These are phyloP conservation scores for Penicilliopsis zonata DNA, from an alignment of 495 filamentous ascomycete species.

Conservation along the genomic window DNA sequence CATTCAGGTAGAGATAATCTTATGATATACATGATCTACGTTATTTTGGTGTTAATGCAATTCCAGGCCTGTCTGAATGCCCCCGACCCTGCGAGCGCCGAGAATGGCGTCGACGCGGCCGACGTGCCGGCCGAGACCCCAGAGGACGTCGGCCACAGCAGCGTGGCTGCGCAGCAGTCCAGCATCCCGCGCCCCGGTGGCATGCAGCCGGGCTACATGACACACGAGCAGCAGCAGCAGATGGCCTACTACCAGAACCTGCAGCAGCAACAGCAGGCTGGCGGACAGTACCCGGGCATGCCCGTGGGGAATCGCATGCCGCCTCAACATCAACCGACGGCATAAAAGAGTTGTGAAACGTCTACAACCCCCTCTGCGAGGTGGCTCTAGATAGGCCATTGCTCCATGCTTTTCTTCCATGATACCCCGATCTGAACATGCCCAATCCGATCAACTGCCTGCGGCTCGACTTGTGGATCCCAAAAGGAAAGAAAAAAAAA, in stretches of 20 bases:
- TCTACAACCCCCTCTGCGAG: too few species aligned
- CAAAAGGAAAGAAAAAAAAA: constrained; percentile 10
- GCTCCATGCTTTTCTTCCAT: too few species aligned
- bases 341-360: constrained; percentile 41
- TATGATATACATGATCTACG: neutral
- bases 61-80: constrained; percentile 88
- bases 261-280: constrained; percentile 42
- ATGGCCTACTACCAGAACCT: constrained; percentile 48
- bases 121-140: constrained; percentile 45
- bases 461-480: too few species aligned
- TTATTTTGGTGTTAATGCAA: neutral
- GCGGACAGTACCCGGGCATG: constrained; percentile 44
- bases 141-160: constrained; percentile 41
- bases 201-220: constrained; percentile 42
- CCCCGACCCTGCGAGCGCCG: constrained; percentile 80
- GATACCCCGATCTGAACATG: too few species aligned
- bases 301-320: constrained; percentile 44
- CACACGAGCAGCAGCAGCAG: constrained; percentile 44
- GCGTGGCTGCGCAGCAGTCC: constrained; percentile 38
- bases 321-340: constrained; percentile 39
- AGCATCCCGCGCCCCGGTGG: constrained; percentile 37
- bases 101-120: constrained; percentile 74
- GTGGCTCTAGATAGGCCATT: constrained; percentile 3
- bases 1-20: constrained; percentile 65
- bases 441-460: too few species aligned